Evolutionary conservation across 441 rosid genomes (phyloP).

Genomic region (Caryocar brasiliense): DNA sequence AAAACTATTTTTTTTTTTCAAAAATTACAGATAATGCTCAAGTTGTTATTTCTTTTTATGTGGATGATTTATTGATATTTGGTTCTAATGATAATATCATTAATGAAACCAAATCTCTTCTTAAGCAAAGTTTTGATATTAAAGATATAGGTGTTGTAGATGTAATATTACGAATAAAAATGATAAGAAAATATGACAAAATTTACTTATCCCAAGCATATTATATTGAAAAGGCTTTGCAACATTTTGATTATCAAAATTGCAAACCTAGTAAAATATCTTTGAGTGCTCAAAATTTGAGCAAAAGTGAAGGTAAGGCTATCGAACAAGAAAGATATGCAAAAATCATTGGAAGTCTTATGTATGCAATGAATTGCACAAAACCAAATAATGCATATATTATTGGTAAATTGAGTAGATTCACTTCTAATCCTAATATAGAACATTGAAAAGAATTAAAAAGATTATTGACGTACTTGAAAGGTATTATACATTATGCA

Average conservation of each 20-base stretch:
- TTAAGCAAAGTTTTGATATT: neutral
- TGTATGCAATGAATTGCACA: neutral
- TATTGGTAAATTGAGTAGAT: neutral
- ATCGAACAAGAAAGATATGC: too few species aligned
- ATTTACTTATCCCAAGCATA: too few species aligned
- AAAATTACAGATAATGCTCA: too few species aligned
- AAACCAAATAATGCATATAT: neutral
- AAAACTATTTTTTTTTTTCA: too few species aligned
- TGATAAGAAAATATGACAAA: too few species aligned
- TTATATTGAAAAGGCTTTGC: too few species aligned
- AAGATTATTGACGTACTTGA: neutral
- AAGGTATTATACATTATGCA: neutral
- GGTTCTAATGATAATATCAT: neutral
- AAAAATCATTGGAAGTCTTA: too few species aligned
- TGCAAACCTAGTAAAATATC: too few species aligned
- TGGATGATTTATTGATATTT: neutral
- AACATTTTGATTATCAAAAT: too few species aligned
- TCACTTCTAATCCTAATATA: neutral
- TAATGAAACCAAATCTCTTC: neutral
- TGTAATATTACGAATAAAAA: neutral
- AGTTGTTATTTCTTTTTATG: neutral
- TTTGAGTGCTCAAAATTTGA: too few species aligned
- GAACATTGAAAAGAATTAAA: neutral
- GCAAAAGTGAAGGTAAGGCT: too few species aligned
- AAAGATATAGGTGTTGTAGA: neutral